phyloP scores from a whole-genome alignment of 192 early-diverging fungal genomes.

The Thamnidium elegans region DNA sequence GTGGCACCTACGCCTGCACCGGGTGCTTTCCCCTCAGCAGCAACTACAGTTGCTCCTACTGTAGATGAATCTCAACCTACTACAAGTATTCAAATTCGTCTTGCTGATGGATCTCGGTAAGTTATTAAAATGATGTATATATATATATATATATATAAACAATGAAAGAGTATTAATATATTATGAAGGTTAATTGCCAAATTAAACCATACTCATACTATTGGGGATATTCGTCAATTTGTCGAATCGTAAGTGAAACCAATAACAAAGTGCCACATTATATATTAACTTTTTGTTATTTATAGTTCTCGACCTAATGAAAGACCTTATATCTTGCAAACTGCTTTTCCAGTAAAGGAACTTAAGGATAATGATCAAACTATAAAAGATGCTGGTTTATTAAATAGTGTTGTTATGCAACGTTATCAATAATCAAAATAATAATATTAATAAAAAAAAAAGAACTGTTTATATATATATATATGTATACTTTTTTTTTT shows the following conservation, averaged over 20 bases:
- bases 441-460: background rate
- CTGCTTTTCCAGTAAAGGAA: conserved; percentile 82
- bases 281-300: background rate
- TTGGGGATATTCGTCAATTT: conserved; percentile 79
- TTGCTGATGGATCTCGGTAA: conserved; percentile 82
- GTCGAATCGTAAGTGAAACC: conserved; percentile 58
- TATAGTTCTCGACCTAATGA: conserved; percentile 59
- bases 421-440: conserved; percentile 29
- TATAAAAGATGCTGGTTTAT: conserved; percentile 76
- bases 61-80: conserved; percentile 76
- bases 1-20: conserved; percentile 33
- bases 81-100: conserved; percentile 87
- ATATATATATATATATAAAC: background rate
- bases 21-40: conserved; percentile 16
- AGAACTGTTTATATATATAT: background rate
- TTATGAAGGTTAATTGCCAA: conserved; percentile 64
- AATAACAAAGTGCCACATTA: background rate
- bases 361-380: conserved; percentile 69
- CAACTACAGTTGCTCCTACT: conserved; percentile 37
- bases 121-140: background rate
- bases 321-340: conserved; percentile 73
- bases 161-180: background rate
- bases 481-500: no score
- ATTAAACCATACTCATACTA: conserved; percentile 87
- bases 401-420: conserved; percentile 88